These are phyloP conservation scores for Metarhizium anisopliae DNA, from an alignment of 2,329 filamentous ascomycete genomes.

Conservation along the genomic window DNA sequence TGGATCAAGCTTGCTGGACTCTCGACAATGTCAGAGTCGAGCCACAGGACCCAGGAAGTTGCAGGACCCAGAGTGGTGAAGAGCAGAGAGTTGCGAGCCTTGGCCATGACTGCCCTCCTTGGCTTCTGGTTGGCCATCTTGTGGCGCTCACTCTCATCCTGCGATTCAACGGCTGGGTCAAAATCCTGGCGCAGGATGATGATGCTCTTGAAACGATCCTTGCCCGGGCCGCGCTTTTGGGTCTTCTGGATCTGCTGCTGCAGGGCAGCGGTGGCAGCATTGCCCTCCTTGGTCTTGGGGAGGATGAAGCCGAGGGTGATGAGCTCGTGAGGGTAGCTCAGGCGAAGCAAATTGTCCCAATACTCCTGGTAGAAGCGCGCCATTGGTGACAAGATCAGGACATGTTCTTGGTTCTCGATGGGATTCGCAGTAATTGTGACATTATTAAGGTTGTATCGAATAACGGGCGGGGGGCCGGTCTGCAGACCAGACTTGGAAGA, in stretches of 20 bases:
- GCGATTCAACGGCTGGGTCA: constrained; percentile 69
- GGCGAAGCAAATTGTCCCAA: constrained; percentile 83
- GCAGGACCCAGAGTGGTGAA: constrained; percentile 89
- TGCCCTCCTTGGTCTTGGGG: constrained; percentile 87
- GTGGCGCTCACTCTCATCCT: constrained; percentile 82
- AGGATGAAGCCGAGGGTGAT: constrained; percentile 95
- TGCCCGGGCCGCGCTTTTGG: constrained; percentile 66
- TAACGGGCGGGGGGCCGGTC: constrained; percentile 64
- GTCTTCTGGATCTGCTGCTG: constrained; percentile 81
- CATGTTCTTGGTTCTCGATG: constrained; percentile 68
- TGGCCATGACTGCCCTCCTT: constrained; percentile 81
- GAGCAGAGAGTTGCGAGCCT: constrained; percentile 84
- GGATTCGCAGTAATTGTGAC: constrained; percentile 75
- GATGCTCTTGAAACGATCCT: constrained; percentile 81
- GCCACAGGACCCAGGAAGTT: constrained; percentile 94
- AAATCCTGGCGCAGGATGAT: constrained; percentile 95
- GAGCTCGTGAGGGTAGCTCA: constrained; percentile 86
- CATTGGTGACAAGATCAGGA: constrained; percentile 89
- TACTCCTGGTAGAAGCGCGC: constrained; percentile 89
- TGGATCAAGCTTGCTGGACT: constrained; percentile 79
- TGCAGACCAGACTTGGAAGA: constrained; percentile 21
- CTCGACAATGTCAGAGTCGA: constrained; percentile 88
- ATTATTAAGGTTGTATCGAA: constrained; percentile 92
- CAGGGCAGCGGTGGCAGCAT: constrained; percentile 71
- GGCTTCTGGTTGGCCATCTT: constrained; percentile 85